phyloP scores from a whole-genome alignment of 2,329 filamentous ascomycete genomes.

The Massarina eburnea region DNA sequence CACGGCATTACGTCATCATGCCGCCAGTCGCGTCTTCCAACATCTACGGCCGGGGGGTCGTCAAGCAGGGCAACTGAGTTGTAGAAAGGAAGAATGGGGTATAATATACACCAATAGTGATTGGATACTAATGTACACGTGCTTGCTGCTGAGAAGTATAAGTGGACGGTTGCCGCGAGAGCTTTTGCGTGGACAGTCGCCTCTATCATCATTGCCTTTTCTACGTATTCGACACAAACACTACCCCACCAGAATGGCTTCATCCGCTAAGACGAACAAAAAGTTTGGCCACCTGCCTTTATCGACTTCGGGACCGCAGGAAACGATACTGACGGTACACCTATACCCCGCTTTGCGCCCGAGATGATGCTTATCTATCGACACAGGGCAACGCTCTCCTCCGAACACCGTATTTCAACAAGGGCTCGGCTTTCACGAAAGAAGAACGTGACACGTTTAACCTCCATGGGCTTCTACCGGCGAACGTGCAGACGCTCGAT shows the following conservation, averaged over 20 bases:
- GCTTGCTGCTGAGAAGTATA: not conserved
- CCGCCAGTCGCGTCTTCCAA: not conserved
- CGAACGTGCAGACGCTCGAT: slow-evolving; percentile 71
- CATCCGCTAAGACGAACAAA: slow-evolving; percentile 24
- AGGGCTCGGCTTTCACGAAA: slow-evolving; percentile 74
- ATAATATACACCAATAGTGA: not conserved
- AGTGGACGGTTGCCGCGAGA: not conserved
- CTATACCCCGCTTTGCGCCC: not conserved
- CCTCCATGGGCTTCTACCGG: slow-evolving; percentile 72
- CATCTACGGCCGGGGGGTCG: not conserved
- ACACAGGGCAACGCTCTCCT: slow-evolving; percentile 55
- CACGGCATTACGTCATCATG: not conserved
- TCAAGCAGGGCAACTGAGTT: not conserved
- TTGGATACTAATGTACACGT: not conserved
- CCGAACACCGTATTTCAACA: slow-evolving; percentile 72
- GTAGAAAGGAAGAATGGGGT: too few species aligned
- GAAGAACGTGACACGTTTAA: slow-evolving; percentile 71
- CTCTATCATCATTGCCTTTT: not conserved
- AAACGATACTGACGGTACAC: slow-evolving; percentile 43
- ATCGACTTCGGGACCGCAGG: slow-evolving; percentile 45
- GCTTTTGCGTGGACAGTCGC: not conserved
- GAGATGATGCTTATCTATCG: slow-evolving; percentile 3
- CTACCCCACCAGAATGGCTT: slow-evolving; percentile 8
- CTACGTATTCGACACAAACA: too few species aligned
- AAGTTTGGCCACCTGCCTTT: slow-evolving; percentile 44